A percentile compares a stretch with the other conserved stretches of the same genome.
Conservation (phyloP, 192 early-diverging fungal genomes). For the Neocallimastix lanati region DNA sequence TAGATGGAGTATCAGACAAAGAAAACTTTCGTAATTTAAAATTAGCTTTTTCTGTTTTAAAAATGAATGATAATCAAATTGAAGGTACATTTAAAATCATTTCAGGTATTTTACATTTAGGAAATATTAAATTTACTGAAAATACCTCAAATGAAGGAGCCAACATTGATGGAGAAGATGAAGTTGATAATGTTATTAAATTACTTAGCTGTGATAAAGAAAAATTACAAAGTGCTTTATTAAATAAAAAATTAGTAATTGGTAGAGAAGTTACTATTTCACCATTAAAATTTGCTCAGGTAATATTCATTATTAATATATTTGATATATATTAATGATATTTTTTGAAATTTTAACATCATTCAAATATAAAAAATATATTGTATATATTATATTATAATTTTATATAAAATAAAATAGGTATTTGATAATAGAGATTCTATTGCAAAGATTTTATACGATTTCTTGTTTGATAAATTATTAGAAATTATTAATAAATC, state of each 20-base stretch:
- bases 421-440: slow-evolving; percentile 33
- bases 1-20: slow-evolving; percentile 16
- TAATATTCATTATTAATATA: too few relatives aligned
- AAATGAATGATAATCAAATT: not conserved
- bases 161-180: not conserved
- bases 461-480: slow-evolving; percentile 23
- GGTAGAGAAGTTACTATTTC: not conserved
- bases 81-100: not conserved
- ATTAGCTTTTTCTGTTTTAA: not conserved
- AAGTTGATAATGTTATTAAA: not conserved
- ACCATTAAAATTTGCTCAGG: not conserved
- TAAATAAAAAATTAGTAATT: not conserved
- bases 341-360: too few relatives aligned
- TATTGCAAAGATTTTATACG: slow-evolving; percentile 29
- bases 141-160: not conserved
- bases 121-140: not conserved
- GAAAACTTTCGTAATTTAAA: slow-evolving; percentile 1
- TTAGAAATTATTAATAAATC: slow-evolving; percentile 23
- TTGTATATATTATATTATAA: too few relatives aligned
- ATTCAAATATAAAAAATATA: too few relatives aligned
- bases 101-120: not conserved
- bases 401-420: too few relatives aligned
- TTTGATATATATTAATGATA: too few relatives aligned
- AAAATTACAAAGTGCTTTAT: not conserved
- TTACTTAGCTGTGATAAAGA: not conserved